Evolutionary conservation across 2,329 filamentous ascomycete genomes (phyloP), one percentile per base, ranked within the genome.

Genomic region (Colletotrichum trifolii): DNA sequence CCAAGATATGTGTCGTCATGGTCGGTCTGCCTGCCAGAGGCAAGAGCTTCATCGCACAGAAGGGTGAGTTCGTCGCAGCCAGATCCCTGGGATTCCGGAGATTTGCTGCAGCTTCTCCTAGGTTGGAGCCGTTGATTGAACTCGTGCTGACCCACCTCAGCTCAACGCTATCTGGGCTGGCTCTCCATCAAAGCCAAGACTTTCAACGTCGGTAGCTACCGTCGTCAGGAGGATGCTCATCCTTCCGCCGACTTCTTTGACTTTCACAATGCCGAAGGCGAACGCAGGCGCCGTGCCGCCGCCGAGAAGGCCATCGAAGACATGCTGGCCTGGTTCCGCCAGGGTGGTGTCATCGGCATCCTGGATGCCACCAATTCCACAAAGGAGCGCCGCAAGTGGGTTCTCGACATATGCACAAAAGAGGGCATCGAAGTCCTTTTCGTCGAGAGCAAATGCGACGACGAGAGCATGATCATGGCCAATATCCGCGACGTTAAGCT

Each of bases 401-500:
- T 99, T 73, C 85, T 93, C 71, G 90, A 97, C 67, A 85, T 87
- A 52, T 96, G 94, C 76, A 83, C 85, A 8, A 83, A 85, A 11
- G 89, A 95, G 69, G 89, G 89, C 59, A 90, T 98, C 66, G 94
- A 97, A 75, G 94, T 96, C 9, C 82, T 99, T 52, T 99, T 97
- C 71, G 96, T 99, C 52, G 96, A 99, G 82, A 97, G 93, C 71
- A 96, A 96, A 76, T 99, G 96, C 77, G 95, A 99, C 74, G 91
- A 97, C 71, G 94, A 98, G 76, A 91, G 95, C 48, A 83, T 98
- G 70, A 97, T 99, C 81, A 97, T 97, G 94, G 92, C 90, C 83
- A 99, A 99, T 78, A 97, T 99, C 70, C 89, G 94, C 69, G 94
- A 97, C 75, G 96, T 99, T 73, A 99, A 99, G 85, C 95, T 94